phyloP scores from a whole-genome alignment of 2,329 filamentous ascomycete genomes.

The Penicillium nordicum region DNA sequence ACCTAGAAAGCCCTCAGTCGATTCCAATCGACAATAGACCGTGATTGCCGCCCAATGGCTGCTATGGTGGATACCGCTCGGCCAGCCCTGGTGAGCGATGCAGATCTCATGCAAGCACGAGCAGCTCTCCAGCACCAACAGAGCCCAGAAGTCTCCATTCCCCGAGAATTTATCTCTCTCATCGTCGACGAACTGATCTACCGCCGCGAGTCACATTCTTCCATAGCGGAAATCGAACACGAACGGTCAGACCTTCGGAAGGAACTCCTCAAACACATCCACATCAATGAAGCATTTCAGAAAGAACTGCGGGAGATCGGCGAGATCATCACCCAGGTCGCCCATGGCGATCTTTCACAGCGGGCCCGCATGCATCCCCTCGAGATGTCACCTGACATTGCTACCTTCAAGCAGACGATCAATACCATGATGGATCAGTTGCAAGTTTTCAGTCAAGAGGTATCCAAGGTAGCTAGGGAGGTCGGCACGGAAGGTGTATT shows the following conservation, averaged over 20 bases:
- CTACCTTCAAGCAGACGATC: conserved; percentile 65
- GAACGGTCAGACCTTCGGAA: conserved; percentile 22
- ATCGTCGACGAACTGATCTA: conserved; percentile 26
- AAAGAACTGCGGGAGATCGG: conserved; percentile 27
- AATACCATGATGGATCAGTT: conserved; percentile 84
- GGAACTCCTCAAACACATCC: conserved; percentile 25
- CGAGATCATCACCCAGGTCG: conserved; percentile 28
- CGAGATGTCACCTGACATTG: conserved; percentile 26
- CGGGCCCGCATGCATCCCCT: conserved; percentile 23
- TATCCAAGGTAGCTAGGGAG: conserved; percentile 73
- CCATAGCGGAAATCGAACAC: conserved; percentile 20
- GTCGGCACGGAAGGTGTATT: conserved; percentile 77
- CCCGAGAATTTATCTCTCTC: conserved; percentile 22
- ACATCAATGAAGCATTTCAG: conserved; percentile 30
- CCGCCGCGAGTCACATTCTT: conserved; percentile 21
- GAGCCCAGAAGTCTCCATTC: conserved; percentile 20
- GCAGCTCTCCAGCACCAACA: conserved; percentile 24
- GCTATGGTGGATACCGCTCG: conserved; percentile 16
- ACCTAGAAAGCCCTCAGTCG: too few relatives aligned
- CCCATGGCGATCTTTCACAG: conserved; percentile 25
- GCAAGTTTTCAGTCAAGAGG: conserved; percentile 74
- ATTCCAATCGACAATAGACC: background rate
- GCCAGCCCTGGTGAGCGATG: conserved; percentile 19
- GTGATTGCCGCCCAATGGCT: conserved; percentile 10
- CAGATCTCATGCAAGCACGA: conserved; percentile 23